Evolutionary conservation across 2,329 filamentous ascomycete species (phyloP).

Genomic region (Elsinoe necatrix): DNA sequence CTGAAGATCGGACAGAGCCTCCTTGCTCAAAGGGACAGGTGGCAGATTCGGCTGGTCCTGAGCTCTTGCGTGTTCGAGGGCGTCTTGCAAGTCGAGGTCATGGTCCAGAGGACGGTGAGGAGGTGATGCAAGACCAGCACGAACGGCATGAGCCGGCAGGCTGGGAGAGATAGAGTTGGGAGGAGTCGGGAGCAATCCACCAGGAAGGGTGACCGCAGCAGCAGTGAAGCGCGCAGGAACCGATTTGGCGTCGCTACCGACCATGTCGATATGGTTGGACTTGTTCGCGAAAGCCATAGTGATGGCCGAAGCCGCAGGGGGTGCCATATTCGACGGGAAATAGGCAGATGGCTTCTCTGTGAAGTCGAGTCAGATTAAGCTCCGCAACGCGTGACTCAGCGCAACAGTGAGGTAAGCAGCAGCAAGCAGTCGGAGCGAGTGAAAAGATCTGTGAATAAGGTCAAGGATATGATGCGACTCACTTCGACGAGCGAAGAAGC

Average conservation of each 20-base stretch:
- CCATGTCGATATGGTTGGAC: conserved; percentile 25
- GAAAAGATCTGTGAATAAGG: background rate
- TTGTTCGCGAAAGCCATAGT: conserved; percentile 30
- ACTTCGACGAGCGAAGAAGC: conserved; percentile 24
- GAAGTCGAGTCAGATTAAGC: conserved; percentile 17
- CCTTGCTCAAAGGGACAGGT: conserved; percentile 37
- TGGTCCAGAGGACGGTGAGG: conserved; percentile 58
- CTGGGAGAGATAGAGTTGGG: conserved; percentile 91
- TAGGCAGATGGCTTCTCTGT: conserved; percentile 29
- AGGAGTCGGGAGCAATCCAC: conserved; percentile 66
- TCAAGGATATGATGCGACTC: conserved; percentile 23
- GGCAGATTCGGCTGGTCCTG: conserved; percentile 32
- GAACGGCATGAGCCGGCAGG: conserved; percentile 71
- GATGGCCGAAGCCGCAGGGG: conserved; percentile 22
- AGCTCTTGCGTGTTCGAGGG: conserved; percentile 43
- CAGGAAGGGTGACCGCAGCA: conserved; percentile 24
- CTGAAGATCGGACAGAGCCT: conserved; percentile 53
- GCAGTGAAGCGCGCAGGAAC: conserved; percentile 22
- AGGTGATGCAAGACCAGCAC: conserved; percentile 42
- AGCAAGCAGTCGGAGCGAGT: conserved; percentile 2
- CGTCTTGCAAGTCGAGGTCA: conserved; percentile 76
- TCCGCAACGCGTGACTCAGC: conserved; percentile 1
- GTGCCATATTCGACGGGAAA: conserved; percentile 26
- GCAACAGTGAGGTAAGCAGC: background rate
- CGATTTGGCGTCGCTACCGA: conserved; percentile 16